Evolutionary conservation across 2,329 filamentous ascomycete genomes (phyloP).

Genomic region (Pezicula rhizophila): DNA sequence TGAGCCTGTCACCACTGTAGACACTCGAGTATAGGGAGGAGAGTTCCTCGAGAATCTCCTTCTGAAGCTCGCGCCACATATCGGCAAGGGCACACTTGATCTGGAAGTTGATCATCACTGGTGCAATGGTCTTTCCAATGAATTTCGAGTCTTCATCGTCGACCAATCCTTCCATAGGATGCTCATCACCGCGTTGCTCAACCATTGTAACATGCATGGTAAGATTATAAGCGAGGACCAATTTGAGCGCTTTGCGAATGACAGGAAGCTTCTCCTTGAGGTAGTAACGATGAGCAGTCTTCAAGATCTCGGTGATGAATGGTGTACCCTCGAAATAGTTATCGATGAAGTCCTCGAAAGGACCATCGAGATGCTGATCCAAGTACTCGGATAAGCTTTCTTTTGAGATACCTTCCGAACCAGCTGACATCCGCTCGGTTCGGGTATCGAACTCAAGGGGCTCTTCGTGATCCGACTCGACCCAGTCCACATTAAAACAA

Average conservation of each 20-base stretch:
- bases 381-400: slow-evolving; percentile 84
- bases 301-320: slow-evolving; percentile 92
- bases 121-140: slow-evolving; percentile 83
- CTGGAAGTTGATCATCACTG: slow-evolving; percentile 99
- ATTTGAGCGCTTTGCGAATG: slow-evolving; percentile 90
- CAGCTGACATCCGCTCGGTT: slow-evolving; percentile 84
- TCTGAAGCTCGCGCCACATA: slow-evolving; percentile 97
- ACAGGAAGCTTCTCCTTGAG: slow-evolving; percentile 80
- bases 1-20: slow-evolving; percentile 93
- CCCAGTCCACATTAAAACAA: slow-evolving; percentile 91
- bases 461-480: slow-evolving; percentile 71
- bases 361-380: slow-evolving; percentile 87
- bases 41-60: slow-evolving; percentile 91
- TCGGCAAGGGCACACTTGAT: slow-evolving; percentile 96
- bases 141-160: slow-evolving; percentile 82
- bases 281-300: slow-evolving; percentile 93
- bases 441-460: slow-evolving; percentile 78
- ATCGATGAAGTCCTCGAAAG: slow-evolving; percentile 89
- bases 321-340: slow-evolving; percentile 94
- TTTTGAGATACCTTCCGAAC: slow-evolving; percentile 78
- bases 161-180: slow-evolving; percentile 73
- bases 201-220: slow-evolving; percentile 93
- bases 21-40: slow-evolving; percentile 93
- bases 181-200: slow-evolving; percentile 78
- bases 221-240: slow-evolving; percentile 91